Evolutionary conservation across 768 basidiomycete species (phyloP), one percentile per base, ranked within the genome.

Genomic region (Rhizopogon roseolus): DNA sequence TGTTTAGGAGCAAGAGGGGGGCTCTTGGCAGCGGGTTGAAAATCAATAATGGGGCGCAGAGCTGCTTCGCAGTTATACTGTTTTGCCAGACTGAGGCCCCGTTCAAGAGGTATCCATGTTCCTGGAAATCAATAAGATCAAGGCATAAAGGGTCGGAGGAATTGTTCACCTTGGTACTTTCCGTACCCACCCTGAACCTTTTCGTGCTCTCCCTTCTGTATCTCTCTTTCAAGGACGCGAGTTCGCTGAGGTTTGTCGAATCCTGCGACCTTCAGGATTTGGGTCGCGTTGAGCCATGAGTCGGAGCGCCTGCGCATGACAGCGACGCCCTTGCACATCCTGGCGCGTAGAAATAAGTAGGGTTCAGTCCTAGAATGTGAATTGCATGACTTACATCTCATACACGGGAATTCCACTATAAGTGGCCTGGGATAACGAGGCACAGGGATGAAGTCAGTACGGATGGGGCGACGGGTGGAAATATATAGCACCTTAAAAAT

Each of bases 131-230:
- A 41, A 36, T 39, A 42, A 34, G 27, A 14, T 58, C 32, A 28
- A 29, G 28, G 22, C 8, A 9, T 10, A 41, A 27, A 34, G 38
- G 34, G 28, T 19, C 54, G 42, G 57, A 54, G 51, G 54, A 41
- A 49, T 41, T n/a, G 63, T 81, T 57, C 49, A 95, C 97, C 97
- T 79, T 99, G 97, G 67, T 98, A 98, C 73, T 99, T 99, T 61
- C 97, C 97, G 70, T 98, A 99, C 2, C 97, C 97, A 22, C 97
- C 97, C 70, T 99, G 97, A 0, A 99, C 95, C 69, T 99, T 99
- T 73, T 98, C 96, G 70, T 99, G 97, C 62, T 93, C 91, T 27
- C 95, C 97, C 68, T 98, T 98, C 69, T 99, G 97, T 6, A 99
- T 87, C 72, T 99, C 97, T 60, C 97, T 84, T 71, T 99, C 97